Conservation (phyloP, 2,329 filamentous ascomycete genomes). For the Aspergillus brasiliensis region DNA sequence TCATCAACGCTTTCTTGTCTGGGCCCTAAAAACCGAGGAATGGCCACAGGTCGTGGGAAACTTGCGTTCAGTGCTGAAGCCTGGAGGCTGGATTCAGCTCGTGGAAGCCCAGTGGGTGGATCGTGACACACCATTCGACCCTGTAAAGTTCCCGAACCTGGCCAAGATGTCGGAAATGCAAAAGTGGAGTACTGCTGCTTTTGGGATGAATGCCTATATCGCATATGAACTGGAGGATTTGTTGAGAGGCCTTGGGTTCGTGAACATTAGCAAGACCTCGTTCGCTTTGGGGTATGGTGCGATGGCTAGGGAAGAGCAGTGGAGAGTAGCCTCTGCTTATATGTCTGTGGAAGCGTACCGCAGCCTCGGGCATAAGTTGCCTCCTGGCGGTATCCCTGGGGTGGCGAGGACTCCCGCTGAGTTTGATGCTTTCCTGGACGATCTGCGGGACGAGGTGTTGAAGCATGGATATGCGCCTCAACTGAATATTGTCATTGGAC, state of each 20-base stretch:
- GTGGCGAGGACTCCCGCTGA: slow-evolving; percentile 13
- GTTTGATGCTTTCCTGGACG: slow-evolving; percentile 12
- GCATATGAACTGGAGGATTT: slow-evolving; percentile 12
- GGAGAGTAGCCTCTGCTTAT: slow-evolving; percentile 9
- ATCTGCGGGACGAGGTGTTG: slow-evolving; percentile 13
- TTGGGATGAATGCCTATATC: slow-evolving; percentile 15
- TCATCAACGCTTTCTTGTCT: slow-evolving; percentile 17
- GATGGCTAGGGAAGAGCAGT: background rate
- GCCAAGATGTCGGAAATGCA: slow-evolving; percentile 10
- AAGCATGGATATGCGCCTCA: slow-evolving; percentile 14
- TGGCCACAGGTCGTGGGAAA: slow-evolving; percentile 11
- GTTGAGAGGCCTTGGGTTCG: slow-evolving; percentile 4
- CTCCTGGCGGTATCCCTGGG: slow-evolving; percentile 16
- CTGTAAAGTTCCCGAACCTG: background rate
- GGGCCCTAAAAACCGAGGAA: slow-evolving; percentile 12
- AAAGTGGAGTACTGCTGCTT: slow-evolving; percentile 12
- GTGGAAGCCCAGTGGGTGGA: slow-evolving; percentile 17
- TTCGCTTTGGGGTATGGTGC: slow-evolving; percentile 16
- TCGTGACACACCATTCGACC: background rate
- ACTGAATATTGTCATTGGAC: slow-evolving; percentile 8
- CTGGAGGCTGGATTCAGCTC: slow-evolving; percentile 14
- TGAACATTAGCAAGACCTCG: slow-evolving; percentile 6
- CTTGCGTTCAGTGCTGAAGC: slow-evolving; percentile 6
- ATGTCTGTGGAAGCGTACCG: slow-evolving; percentile 12
- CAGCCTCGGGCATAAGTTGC: slow-evolving; percentile 15